Base-by-base conservation (phyloP, 176 grass and related monocot species). In the Bromus sterilis region DNA sequence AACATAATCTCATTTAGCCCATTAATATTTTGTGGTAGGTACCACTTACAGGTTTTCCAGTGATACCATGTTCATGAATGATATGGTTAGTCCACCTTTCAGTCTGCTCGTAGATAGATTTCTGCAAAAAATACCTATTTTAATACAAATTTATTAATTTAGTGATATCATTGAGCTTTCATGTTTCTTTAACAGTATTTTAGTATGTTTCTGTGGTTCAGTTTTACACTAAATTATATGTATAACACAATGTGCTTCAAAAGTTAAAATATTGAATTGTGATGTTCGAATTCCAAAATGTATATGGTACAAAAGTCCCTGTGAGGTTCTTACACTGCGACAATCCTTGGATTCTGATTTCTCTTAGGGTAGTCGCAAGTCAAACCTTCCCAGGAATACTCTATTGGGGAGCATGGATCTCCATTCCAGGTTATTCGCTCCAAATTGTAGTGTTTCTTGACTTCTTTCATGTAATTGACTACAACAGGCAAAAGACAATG, bases 391-490 rank as follows among this genome's bases (percentile, higher is more conserved):
- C 81, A 76, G 1, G 43, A 5, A n/a, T 64, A 73, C 3, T 83
- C 58, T 55, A 13, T 76, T 76, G 81, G 81, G 42, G 81, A 74
- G 41, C 81, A 83, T 76, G 81, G 81, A 66, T 83, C 81, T 36
- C 81, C 81, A 20, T 75, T 74, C 81, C 71, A 83, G 42, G 28
- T 83, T 76, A 2, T 25, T 65, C 21, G 63, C 46, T 0, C 14
- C n/a, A 75, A 31, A 44, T 21, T 28, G 11, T 84, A 84, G 5
- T 66, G 9, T 0, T 0, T 49, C 15, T 66, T 84, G 4, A 84
- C 9, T 66, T 60, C 43, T 30, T 6, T 72, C 9, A 66, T 76
- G 58, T 49, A 20, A 69, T 71, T 31, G 35, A 43, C 51, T 82
- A 24, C 36, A 61, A 32, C 2, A 46, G 7, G 4, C 59, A 14